Base-by-base conservation (phyloP, 148 eudicot genomes). In the Chenopodium quinoa region DNA sequence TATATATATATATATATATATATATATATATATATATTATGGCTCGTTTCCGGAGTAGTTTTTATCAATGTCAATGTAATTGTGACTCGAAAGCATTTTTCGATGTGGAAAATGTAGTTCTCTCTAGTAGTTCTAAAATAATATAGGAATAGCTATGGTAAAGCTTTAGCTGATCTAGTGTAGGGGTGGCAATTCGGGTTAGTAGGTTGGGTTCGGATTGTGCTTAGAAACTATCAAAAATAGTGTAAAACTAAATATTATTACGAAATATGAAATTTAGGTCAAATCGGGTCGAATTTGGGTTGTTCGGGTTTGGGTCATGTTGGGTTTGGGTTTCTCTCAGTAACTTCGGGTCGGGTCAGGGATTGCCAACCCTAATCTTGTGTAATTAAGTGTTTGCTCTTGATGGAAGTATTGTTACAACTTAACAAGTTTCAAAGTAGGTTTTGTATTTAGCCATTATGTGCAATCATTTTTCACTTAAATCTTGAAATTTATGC, bases 11-110 rank as follows among this genome's bases (percentile, higher is more conserved):
- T 23, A 23, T 23, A 23, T 23, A 23, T 23, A 23, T 23, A 23
- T 63, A 65, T 65, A 68, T 52, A 68, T 52, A 79, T 77, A 77
- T 52, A 20, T 74, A 74, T 27, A 74, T 50, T 32, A 70, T 68
- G 72, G 48, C 75, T 71, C 9, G 50, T 44, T 17, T 22, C 73
- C 5, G 52, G 4, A 7, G 52, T 72, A 46, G 54, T 72, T 72
- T 16, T 72, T 72, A 44, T 72, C 27, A 72, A 40, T 71, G 20
- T 71, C 47, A 40, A 44, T 71, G 74, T 71, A 40, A 71, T 72
- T 23, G 54, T 44, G 54, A 46, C 75, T 44, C 31, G 4, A 46
- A 72, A 46, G 56, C 54, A 20, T 72, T 70, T 44, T 46, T 54
- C n/a, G 31, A 40, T 71, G 37, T 40, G 27, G 74, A 19, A 71